Evolutionary conservation across 306 rosid species (phyloP).

Genomic region (Prunus kanzakura): DNA sequence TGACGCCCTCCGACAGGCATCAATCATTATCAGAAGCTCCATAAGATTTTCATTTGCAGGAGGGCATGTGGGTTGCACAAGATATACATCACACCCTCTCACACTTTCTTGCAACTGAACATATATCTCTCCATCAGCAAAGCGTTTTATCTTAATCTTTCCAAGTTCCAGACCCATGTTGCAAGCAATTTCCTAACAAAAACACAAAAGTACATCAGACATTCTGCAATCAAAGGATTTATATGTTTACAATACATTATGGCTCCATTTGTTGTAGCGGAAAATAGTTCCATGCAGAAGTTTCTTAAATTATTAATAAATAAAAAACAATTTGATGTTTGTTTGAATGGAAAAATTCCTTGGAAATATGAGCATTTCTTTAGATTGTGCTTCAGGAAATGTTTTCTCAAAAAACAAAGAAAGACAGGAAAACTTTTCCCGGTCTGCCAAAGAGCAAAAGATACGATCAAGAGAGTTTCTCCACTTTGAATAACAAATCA

Average conservation of each 20-base stretch:
- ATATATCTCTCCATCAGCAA: conserved; percentile 94
- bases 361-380: background rate
- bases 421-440: background rate
- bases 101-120: conserved; percentile 98
- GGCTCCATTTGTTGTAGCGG: background rate
- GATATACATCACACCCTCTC: conserved; percentile 90
- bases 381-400: background rate
- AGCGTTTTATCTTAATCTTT: conserved; percentile 84
- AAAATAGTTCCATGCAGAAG: background rate
- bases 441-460: background rate
- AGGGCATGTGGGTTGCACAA: conserved; percentile 97
- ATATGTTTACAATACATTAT: background rate
- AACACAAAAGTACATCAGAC: conserved; percentile 12
- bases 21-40: conserved; percentile 96
- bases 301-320: background rate
- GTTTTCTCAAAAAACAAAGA: background rate
- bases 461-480: background rate
- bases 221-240: background rate
- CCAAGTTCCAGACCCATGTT: conserved; percentile 93
- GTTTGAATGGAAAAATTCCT: background rate
- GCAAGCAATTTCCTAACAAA: conserved; percentile 80
- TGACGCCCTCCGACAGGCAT: conserved; percentile 93
- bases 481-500: background rate
- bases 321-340: background rate
- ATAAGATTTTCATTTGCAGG: conserved; percentile 93